Percentiles rank a stretch among this genome's conserved stretches.
phyloP scores from a whole-genome alignment of 345 rosid species.

The Melastoma malabathricum region DNA sequence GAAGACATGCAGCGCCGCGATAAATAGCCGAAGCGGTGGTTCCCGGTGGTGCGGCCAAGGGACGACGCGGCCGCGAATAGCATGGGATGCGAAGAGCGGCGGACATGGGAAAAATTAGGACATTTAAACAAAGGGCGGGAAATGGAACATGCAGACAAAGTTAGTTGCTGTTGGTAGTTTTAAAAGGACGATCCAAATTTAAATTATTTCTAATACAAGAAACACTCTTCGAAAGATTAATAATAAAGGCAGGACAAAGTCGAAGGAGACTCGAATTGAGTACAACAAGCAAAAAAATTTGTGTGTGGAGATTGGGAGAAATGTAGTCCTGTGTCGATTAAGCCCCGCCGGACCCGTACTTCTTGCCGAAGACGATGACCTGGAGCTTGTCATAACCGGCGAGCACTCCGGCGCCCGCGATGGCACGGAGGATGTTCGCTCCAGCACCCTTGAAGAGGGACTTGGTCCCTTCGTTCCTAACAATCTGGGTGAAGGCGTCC shows the following conservation, averaged over 20 bases:
- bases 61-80: not conserved
- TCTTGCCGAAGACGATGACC: slow-evolving; percentile 69
- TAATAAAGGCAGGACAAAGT: too few relatives aligned
- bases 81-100: too few relatives aligned
- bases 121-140: too few relatives aligned
- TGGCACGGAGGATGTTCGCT: slow-evolving; percentile 80
- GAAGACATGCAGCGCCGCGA: not conserved
- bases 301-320: too few relatives aligned
- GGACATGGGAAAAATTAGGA: too few relatives aligned
- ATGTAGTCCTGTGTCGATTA: slow-evolving; percentile 8
- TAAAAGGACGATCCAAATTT: too few relatives aligned
- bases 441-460: slow-evolving; percentile 93
- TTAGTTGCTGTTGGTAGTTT: too few relatives aligned
- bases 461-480: slow-evolving; percentile 69
- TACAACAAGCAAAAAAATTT: too few relatives aligned
- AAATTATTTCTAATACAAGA: too few relatives aligned
- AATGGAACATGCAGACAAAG: too few relatives aligned
- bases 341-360: slow-evolving; percentile 73
- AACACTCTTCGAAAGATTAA: too few relatives aligned
- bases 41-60: not conserved
- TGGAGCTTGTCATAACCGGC: slow-evolving; percentile 87
- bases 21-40: not conserved
- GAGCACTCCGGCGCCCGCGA: slow-evolving; percentile 91
- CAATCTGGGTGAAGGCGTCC: slow-evolving; percentile 58
- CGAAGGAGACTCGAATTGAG: too few relatives aligned